Evolutionary conservation across 2,329 filamentous ascomycete species (phyloP).

Genomic region (Paecilomyces sp.): DNA sequence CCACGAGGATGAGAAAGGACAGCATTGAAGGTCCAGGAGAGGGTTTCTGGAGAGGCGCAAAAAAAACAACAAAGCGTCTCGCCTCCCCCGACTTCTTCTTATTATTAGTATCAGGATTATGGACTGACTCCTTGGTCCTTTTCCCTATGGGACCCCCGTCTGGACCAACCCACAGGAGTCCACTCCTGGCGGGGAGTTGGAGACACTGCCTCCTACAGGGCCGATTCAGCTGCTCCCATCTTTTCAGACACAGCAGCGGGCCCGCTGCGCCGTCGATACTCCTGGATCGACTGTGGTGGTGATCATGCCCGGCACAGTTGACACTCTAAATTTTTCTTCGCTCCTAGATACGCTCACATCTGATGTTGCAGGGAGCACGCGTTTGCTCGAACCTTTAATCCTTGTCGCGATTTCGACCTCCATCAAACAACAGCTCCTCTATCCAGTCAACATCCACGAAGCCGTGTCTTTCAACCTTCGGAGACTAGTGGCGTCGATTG

Average conservation of each 20-base stretch:
- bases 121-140: background rate
- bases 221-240: background rate
- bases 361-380: background rate
- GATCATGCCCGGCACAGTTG: background rate
- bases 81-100: background rate
- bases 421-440: background rate
- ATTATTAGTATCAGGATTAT: background rate
- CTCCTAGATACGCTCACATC: background rate
- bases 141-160: background rate
- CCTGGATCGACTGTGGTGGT: background rate
- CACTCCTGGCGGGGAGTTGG: background rate
- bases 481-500: background rate
- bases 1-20: background rate
- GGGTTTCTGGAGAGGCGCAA: background rate
- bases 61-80: background rate
- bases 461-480: background rate
- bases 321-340: background rate
- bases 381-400: background rate
- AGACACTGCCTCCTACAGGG: background rate
- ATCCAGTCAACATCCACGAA: background rate
- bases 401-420: background rate
- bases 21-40: background rate
- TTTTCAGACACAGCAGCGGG: background rate
- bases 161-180: background rate
- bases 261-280: background rate